phyloP scores from a whole-genome alignment of 768 basidiomycete species.

The Neoboletus brunneissimus region DNA sequence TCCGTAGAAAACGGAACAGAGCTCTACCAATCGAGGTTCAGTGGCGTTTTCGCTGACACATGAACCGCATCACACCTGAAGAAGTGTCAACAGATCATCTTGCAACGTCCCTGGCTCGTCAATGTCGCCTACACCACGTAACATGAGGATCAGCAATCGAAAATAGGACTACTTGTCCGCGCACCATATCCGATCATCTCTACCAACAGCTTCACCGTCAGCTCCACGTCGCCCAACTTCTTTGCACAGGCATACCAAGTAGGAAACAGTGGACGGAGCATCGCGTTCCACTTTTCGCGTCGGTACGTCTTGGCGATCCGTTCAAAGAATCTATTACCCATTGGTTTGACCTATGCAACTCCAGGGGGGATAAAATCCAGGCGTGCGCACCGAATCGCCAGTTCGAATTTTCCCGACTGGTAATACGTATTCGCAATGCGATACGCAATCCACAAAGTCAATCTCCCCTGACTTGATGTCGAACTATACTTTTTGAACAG shows the following conservation, averaged over 20 bases:
- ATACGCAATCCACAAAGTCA: constrained; percentile 89
- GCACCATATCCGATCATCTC: constrained; percentile 82
- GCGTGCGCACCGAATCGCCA: constrained; percentile 72
- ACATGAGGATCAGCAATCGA: neutral
- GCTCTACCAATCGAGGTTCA: constrained; percentile 45
- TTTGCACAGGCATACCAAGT: constrained; percentile 85
- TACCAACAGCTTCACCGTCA: constrained; percentile 70
- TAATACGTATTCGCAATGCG: constrained; percentile 87
- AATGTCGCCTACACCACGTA: constrained; percentile 35
- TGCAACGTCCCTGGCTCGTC: constrained; percentile 54
- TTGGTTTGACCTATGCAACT: neutral
- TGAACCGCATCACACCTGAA: constrained; percentile 49
- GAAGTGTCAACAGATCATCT: constrained; percentile 69
- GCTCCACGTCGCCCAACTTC: constrained; percentile 71
- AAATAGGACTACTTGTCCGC: constrained; percentile 9
- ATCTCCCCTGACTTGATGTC: constrained; percentile 59
- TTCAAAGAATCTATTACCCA: constrained; percentile 73
- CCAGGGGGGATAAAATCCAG: neutral
- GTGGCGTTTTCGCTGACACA: neutral
- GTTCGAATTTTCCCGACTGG: constrained; percentile 75
- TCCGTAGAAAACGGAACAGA: constrained; percentile 63
- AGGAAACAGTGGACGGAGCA: constrained; percentile 71
- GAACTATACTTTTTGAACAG: constrained; percentile 78
- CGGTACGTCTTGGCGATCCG: constrained; percentile 87
- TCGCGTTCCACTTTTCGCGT: constrained; percentile 74